Base-by-base conservation (phyloP, 148 eudicot species). In the Polygonum maritimum region DNA sequence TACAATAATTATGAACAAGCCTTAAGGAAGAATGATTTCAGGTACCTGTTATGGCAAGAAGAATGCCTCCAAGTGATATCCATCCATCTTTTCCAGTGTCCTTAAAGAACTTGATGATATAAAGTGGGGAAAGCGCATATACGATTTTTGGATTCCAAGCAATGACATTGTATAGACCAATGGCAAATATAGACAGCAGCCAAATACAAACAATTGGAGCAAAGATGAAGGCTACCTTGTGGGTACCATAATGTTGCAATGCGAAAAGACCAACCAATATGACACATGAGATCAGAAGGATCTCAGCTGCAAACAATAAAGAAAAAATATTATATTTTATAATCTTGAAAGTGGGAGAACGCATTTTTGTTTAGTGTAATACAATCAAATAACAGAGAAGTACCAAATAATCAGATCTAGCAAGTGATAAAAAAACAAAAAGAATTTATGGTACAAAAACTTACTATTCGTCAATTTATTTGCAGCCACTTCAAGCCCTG, bases 121-220 rank as follows among this genome's bases (percentile, higher is more conserved):
- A 91, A 47, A 52, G 76, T 16, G 98, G 98, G 58, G 96, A 90
- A 51, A 90, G 80, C n/a, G 98, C 98, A 76, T 55, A 77, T 75
- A 87, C 74, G 57, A 92, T 86, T 48, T 82, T 78, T 33, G 84
- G 85, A 67, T 92, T 85, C 81, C 82, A 83, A 57, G 78, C 58
- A 51, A 90, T 62, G 7, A 89, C 87, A 80, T 93, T 91, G 79
- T 93, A 93, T 26, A 93, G 41, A 71, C 98, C 98, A 69, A 91
- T 80, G 36, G 86, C 74, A 65, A 88, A 80, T 65, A 88, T 91
- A 83, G 84, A 86, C n/a, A 88, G 63, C 67, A 93, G 87, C 98
- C 96, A 93, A 48, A 85, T 74, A 69, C 89, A 78, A 75, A 93
- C 88, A 33, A 93, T 78, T 71, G 98, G 98, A 73, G 97, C 98